A percentile compares a stretch with the other conserved stretches of the same genome.
These are phyloP conservation scores for Arachnopeziza araneosa DNA, from an alignment of 2,329 filamentous ascomycete species.

Conservation along the genomic window DNA sequence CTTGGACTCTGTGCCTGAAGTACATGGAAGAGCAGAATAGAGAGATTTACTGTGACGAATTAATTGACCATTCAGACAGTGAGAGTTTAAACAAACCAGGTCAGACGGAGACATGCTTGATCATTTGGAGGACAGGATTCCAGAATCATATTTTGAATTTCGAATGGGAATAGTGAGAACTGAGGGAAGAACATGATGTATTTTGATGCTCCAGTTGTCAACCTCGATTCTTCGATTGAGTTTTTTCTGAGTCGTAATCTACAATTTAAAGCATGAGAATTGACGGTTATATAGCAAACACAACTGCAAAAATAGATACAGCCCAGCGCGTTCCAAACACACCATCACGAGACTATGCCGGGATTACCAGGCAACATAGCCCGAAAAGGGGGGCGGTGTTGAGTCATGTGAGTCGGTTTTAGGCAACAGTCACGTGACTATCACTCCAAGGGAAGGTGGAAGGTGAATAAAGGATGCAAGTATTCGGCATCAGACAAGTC, in stretches of 20 bases:
- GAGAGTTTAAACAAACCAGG: conserved; percentile 18
- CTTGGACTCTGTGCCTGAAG: not conserved
- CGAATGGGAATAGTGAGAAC: conserved; percentile 21
- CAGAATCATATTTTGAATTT: conserved; percentile 24
- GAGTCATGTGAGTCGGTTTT: not conserved
- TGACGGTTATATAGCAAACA: not conserved
- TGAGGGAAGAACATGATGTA: conserved; percentile 12
- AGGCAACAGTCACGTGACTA: conserved; percentile 4
- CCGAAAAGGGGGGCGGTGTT: not conserved
- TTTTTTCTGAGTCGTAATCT: not conserved
- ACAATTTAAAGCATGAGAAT: not conserved
- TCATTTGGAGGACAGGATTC: conserved; percentile 21
- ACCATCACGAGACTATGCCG: not conserved
- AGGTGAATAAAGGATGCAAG: not conserved
- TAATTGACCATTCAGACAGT: not conserved
- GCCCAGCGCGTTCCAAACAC: not conserved
- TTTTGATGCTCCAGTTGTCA: not conserved
- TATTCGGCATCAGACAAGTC: too few species aligned
- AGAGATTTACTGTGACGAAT: conserved; percentile 17
- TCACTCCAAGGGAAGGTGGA: not conserved
- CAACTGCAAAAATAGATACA: not conserved
- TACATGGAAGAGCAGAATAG: conserved; percentile 5
- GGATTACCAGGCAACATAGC: not conserved
- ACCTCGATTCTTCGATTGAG: not conserved
- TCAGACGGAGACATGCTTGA: conserved; percentile 21